Evolutionary conservation across 2,329 filamentous ascomycete genomes (phyloP).

Genomic region (Colletotrichum sp.): DNA sequence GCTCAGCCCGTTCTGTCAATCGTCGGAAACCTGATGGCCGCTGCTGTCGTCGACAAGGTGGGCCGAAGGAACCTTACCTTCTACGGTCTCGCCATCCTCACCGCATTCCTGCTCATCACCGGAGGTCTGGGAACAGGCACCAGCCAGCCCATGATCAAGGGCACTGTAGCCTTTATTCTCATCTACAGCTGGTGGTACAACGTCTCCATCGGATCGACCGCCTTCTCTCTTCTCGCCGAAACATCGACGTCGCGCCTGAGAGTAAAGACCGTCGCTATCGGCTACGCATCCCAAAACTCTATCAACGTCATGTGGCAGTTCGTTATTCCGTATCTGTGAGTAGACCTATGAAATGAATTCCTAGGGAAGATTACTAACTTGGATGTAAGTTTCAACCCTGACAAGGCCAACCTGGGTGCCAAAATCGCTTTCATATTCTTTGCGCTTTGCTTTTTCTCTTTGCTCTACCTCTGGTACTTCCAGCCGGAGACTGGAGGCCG

Average conservation of each 20-base stretch:
- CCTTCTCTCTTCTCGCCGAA: slow-evolving; percentile 42
- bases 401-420: slow-evolving; percentile 36
- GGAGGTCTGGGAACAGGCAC: slow-evolving; percentile 38
- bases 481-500: slow-evolving; percentile 39
- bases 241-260: slow-evolving; percentile 40
- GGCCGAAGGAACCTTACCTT: slow-evolving; percentile 41
- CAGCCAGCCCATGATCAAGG: slow-evolving; percentile 20
- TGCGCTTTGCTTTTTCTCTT: slow-evolving; percentile 31
- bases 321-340: slow-evolving; percentile 23
- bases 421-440: slow-evolving; percentile 48
- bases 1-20: slow-evolving; percentile 43
- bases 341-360: not conserved
- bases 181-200: slow-evolving; percentile 45
- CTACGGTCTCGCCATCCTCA: slow-evolving; percentile 37
- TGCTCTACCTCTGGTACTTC: slow-evolving; percentile 36
- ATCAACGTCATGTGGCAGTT: slow-evolving; percentile 23
- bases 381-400: slow-evolving; percentile 19
- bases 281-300: slow-evolving; percentile 35
- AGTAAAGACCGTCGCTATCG: slow-evolving; percentile 44
- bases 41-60: slow-evolving; percentile 39
- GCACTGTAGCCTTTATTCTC: slow-evolving; percentile 39
- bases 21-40: slow-evolving; percentile 44
- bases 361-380: not conserved
- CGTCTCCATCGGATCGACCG: slow-evolving; percentile 44
- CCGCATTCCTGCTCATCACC: slow-evolving; percentile 43